These are phyloP conservation scores for Neurospora tetraspora DNA, from an alignment of 495 filamentous ascomycete species.

Conservation along the genomic window DNA sequence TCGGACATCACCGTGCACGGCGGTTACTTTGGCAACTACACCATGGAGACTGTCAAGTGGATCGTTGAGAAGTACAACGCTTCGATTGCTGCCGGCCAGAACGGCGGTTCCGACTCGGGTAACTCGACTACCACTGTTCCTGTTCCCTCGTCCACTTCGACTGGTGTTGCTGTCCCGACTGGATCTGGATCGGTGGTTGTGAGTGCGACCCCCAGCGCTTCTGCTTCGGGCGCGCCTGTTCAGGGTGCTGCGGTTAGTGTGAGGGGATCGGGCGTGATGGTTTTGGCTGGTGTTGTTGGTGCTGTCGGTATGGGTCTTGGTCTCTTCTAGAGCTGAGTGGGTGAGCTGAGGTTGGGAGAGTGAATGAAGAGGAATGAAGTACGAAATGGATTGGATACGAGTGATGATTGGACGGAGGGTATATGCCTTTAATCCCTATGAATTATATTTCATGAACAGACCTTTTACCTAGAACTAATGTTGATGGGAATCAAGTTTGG, in stretches of 20 bases:
- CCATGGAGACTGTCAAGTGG: constrained; percentile 10
- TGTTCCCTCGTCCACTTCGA: background rate
- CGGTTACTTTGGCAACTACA: constrained; percentile 15
- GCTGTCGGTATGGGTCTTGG: background rate
- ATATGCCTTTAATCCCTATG: background rate
- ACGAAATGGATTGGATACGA: background rate
- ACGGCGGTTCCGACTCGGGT: background rate
- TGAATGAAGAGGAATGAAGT: background rate
- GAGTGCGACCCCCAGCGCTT: background rate
- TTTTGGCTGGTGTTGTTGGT: background rate
- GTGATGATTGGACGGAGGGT: background rate
- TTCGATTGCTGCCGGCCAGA: background rate
- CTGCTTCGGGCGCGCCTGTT: background rate
- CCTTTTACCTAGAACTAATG: background rate
- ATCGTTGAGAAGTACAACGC: constrained; percentile 13
- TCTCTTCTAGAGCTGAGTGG: background rate
- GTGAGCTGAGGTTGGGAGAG: background rate
- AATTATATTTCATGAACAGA: background rate
- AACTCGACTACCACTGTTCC: background rate
- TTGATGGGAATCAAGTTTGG: background rate
- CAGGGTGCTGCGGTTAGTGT: background rate
- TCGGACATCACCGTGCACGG: constrained; percentile 7
- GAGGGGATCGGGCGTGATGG: background rate
- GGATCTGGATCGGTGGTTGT: background rate
- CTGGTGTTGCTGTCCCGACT: background rate